Conservation (phyloP, 768 basidiomycete species). For the Kwoniella botswanensis region DNA sequence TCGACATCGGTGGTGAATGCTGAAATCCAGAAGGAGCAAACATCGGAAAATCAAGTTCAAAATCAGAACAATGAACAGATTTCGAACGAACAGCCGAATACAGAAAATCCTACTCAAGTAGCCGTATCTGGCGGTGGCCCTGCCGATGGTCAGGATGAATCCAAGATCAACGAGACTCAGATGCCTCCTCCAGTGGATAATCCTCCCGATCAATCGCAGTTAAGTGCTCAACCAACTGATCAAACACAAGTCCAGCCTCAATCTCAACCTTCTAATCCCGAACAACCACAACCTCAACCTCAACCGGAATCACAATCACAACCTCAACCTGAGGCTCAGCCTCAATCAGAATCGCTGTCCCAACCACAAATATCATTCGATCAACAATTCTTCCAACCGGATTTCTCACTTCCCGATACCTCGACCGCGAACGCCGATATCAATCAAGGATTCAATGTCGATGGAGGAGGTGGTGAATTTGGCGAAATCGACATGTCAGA, state of each 20-base stretch:
- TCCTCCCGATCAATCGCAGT: no score
- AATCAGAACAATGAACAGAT: no score
- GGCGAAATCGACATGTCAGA: slow-evolving; percentile 31
- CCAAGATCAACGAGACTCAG: no score
- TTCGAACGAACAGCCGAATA: no score
- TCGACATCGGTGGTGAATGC: not conserved
- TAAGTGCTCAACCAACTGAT: no score
- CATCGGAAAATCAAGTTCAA: no score
- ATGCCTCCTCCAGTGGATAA: no score
- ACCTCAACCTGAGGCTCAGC: not conserved
- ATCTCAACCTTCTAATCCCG: not conserved
- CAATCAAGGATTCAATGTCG: not conserved
- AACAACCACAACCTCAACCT: not conserved
- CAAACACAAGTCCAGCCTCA: slow-evolving; percentile 7
- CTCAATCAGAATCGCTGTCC: not conserved
- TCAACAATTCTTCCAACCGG: not conserved
- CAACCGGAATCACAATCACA: not conserved
- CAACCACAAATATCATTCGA: not conserved
- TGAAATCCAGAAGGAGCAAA: no score
- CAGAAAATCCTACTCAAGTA: no score
- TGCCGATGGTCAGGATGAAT: no score
- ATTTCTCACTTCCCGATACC: not conserved
- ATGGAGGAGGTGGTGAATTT: slow-evolving; percentile 7
- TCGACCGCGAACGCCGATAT: not conserved
- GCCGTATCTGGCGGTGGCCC: no score